Percentiles rank a stretch among this genome's conserved stretches.
These are phyloP conservation scores for Pseudoscleropodium purum DNA, from an alignment of 225 moss, liverwort and hornwort species.

Conservation along the genomic window DNA sequence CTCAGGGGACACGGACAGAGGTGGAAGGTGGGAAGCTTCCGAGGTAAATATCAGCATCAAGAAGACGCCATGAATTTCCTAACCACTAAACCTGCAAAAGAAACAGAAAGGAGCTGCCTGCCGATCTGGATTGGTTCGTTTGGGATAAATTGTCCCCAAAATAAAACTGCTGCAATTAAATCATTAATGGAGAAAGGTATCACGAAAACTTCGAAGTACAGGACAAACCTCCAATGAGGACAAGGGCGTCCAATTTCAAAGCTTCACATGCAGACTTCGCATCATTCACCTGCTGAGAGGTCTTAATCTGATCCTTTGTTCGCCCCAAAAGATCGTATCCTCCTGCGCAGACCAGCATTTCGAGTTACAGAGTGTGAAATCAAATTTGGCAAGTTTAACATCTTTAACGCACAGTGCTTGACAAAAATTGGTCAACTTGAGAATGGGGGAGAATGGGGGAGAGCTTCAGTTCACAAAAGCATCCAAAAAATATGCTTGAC, in stretches of 20 bases:
- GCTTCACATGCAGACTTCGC: conserved; percentile 81
- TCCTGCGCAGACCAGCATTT: conserved; percentile 36
- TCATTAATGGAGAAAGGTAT: neutral
- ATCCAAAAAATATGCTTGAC: neutral
- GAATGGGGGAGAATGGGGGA: neutral
- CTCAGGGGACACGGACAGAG: neutral
- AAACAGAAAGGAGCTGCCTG: neutral
- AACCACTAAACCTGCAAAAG: neutral
- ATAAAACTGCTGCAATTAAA: neutral
- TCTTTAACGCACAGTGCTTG: neutral
- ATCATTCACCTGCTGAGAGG: conserved; percentile 86
- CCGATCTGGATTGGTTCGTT: neutral
- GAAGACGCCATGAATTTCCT: neutral
- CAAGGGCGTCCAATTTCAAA: conserved; percentile 85
- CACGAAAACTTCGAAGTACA: neutral
- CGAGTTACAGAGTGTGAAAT: neutral
- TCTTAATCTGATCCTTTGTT: conserved; percentile 94
- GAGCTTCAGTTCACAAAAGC: neutral
- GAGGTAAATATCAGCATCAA: neutral
- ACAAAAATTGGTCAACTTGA: neutral
- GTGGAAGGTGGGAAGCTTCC: neutral
- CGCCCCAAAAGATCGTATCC: conserved; percentile 93
- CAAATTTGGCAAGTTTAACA: neutral
- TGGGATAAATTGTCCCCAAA: neutral
- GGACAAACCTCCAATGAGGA: conserved; percentile 78